phyloP scores from a whole-genome alignment of 1,284 basidiomycete genomes.

The Amylostereum chailletii region DNA sequence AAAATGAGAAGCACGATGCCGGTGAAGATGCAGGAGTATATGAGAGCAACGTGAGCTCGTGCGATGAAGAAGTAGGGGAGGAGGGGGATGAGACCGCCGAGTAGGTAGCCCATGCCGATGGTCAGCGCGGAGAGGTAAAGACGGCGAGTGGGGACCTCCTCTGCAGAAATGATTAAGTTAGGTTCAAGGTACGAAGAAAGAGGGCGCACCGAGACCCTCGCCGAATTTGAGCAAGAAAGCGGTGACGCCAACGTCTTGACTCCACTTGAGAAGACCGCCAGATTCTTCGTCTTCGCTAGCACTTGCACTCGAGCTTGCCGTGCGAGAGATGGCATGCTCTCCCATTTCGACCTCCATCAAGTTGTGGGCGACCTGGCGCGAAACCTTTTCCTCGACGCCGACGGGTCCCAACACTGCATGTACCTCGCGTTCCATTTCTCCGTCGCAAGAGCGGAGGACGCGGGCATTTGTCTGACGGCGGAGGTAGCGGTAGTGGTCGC shows the following conservation, averaged over 20 bases:
- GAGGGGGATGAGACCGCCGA: slow-evolving; percentile 85
- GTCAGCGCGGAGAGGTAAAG: slow-evolving; percentile 84
- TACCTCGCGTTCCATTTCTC: slow-evolving; percentile 95
- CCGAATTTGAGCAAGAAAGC: slow-evolving; percentile 92
- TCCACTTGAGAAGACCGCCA: slow-evolving; percentile 42
- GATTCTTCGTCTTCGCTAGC: slow-evolving; percentile 38
- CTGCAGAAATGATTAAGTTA: slow-evolving; percentile 26
- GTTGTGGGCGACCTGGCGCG: slow-evolving; percentile 69
- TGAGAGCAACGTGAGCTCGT: slow-evolving; percentile 52
- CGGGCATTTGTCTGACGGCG: slow-evolving; percentile 70
- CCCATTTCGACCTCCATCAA: slow-evolving; percentile 61
- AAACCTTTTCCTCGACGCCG: slow-evolving; percentile 80
- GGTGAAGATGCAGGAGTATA: slow-evolving; percentile 73
- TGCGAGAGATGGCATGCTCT: slow-evolving; percentile 15
- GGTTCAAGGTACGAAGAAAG: slow-evolving; percentile 1
- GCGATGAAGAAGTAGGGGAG: slow-evolving; percentile 81
- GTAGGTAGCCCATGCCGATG: slow-evolving; percentile 80
- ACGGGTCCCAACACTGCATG: slow-evolving; percentile 81
- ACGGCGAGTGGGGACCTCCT: slow-evolving; percentile 47
- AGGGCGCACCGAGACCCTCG: slow-evolving; percentile 66
- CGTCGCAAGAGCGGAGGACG: slow-evolving; percentile 79
- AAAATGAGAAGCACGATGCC: slow-evolving; percentile 83
- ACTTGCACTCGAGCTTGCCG: slow-evolving; percentile 16
- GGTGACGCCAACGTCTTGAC: slow-evolving; percentile 73
- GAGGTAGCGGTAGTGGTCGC: slow-evolving; percentile 88